Evolutionary conservation across 2,329 filamentous ascomycete genomes (phyloP), one percentile per base, ranked within the genome.

Genomic region (Neophaeococcomyces aloes): DNA sequence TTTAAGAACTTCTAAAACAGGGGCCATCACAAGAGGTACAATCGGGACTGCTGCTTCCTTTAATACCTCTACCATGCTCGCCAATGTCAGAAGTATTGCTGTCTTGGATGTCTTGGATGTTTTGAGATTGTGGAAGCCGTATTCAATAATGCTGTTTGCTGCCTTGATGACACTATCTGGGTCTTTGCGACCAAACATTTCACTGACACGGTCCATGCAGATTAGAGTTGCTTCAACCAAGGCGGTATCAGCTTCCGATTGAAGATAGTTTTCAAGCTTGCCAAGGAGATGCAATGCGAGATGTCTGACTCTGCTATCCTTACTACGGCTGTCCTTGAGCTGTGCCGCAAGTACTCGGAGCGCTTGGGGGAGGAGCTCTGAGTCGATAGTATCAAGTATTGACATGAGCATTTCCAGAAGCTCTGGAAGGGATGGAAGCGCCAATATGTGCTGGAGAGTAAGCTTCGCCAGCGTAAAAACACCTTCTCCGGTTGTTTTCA

Each of bases 171-270:
- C 29, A n/a, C 7, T 31, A 53, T 83, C 78, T 1, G 83, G 72
- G 57, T 94, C 85, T 61, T 88, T 93, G 69, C 91, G 93, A 53
- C 91, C 93, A 60, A 94, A 96, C 61, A 89, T 89, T 64, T 95
- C 88, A 2, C 85, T 78, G 50, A 98, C 93, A 62, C 86, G 85
- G 65, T 95, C 88, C 34, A 96, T 81, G 55, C 89, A 96, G 29
- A 80, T 79, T 49, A 98, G 80, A 1, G 88, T 85, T 8, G 85
- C 86, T 56, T 87, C 81, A 64, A 89, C 87, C 61, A 91, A 81
- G 21, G 78, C 72, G 42, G 82, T 75, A 52, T 91, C 80, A 25
- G 74, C 68, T 5, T 83, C 82, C 38, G 82, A 75, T 44, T 81
- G 71, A 47, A 98, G 77, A 35, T 93, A 83, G 15, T 75, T 72